A percentile compares a stretch with the other conserved stretches of the same genome.
phyloP scores from a whole-genome alignment of 129 eudicot genomes.

The Tagetes erecta region DNA sequence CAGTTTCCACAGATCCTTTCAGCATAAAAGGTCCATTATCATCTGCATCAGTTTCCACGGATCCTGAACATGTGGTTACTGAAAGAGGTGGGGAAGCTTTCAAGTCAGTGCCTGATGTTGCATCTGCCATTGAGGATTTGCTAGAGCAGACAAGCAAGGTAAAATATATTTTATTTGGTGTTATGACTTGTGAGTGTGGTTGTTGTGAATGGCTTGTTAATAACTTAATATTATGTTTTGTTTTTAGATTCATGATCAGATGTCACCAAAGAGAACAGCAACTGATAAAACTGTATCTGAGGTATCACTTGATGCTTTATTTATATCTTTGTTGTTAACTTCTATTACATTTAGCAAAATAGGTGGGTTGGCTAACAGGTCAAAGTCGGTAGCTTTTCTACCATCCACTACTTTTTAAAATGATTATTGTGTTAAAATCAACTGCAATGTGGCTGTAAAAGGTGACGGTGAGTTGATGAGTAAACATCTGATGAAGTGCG shows the following conservation, averaged over 20 bases:
- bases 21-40: conserved; percentile 11
- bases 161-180: conserved; percentile 2
- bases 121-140: conserved; percentile 89
- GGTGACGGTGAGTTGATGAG: too few species aligned
- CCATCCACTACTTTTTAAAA: background rate
- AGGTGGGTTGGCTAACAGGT: background rate
- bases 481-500: too few species aligned
- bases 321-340: background rate
- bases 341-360: conserved; percentile 13
- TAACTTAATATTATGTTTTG: conserved; percentile 12
- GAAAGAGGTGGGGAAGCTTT: conserved; percentile 38
- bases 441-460: background rate
- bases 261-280: conserved; percentile 51
- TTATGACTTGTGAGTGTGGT: conserved; percentile 15
- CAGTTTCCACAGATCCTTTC: conserved; percentile 19
- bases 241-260: conserved; percentile 66
- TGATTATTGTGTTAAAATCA: background rate
- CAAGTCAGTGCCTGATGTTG: conserved; percentile 77
- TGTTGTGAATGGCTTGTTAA: conserved; percentile 24
- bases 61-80: conserved; percentile 14
- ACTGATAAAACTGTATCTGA: conserved; percentile 58
- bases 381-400: background rate
- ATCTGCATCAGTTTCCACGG: too few species aligned
- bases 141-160: conserved; percentile 97
- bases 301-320: conserved; percentile 33